phyloP scores from a whole-genome alignment of 1,139 yeast species.

The Blastobotrys serpentis region DNA sequence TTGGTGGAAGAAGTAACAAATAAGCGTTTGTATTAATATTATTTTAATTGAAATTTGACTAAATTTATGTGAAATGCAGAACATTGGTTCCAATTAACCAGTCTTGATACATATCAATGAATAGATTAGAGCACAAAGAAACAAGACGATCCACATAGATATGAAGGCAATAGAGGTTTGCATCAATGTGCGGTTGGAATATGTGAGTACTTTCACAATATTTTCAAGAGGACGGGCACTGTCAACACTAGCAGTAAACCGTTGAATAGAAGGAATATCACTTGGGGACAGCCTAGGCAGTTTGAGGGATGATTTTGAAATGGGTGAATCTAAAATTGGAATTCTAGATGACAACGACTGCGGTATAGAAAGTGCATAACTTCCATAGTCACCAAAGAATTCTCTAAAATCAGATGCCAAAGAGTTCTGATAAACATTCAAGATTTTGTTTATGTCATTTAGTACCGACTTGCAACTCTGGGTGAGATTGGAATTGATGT shows the following conservation, averaged over 20 bases:
- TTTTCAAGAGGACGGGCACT: not conserved
- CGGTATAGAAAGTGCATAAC: not conserved
- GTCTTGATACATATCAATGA: not conserved
- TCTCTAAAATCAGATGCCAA: conserved; percentile 4
- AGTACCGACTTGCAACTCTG: not conserved
- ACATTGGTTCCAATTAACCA: not conserved
- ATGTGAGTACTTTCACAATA: not conserved
- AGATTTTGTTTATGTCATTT: not conserved
- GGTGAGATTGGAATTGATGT: not conserved
- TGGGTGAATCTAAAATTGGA: not conserved
- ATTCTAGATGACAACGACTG: not conserved
- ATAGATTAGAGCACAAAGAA: not conserved
- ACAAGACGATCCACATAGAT: not conserved
- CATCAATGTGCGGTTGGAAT: not conserved
- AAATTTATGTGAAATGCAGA: not conserved
- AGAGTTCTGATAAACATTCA: conserved; percentile 3
- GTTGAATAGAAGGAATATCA: not conserved
- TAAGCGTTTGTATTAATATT: conserved; percentile 4
- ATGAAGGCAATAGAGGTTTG: not conserved
- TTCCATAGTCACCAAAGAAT: conserved; percentile 8
- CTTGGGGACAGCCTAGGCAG: not conserved
- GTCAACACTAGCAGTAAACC: not conserved
- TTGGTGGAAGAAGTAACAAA: conserved; percentile 73
- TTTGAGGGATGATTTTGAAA: not conserved
- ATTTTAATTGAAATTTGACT: not conserved